Conservation (phyloP, 176 grass and related monocot species). For the Cenchrus fungigraminus region DNA sequence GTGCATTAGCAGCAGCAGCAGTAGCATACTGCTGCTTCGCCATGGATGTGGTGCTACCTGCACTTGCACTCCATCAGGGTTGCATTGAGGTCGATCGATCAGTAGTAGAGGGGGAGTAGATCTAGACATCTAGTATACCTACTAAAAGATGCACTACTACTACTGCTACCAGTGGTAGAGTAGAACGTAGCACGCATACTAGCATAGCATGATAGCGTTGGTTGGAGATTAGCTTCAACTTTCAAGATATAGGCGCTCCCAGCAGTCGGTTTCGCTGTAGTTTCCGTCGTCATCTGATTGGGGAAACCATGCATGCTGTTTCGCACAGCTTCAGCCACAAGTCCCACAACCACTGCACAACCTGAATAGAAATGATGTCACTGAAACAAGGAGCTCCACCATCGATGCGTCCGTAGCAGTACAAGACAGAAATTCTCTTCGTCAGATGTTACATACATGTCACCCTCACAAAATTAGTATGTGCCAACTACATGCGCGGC, state of each 20-base stretch:
- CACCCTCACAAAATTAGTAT: background rate
- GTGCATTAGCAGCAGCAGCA: conserved; percentile 5
- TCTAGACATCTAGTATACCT: background rate
- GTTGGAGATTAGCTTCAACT: conserved; percentile 6
- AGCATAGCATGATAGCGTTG: conserved; percentile 21
- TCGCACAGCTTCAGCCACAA: too few relatives aligned
- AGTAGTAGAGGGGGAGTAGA: background rate
- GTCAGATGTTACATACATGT: background rate
- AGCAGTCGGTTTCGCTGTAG: background rate
- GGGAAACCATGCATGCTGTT: conserved; percentile 5
- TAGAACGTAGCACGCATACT: background rate
- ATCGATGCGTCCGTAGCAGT: background rate
- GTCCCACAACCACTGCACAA: background rate
- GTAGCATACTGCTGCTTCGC: background rate
- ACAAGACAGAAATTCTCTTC: background rate
- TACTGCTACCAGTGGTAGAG: background rate
- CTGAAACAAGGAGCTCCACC: background rate
- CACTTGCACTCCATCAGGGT: background rate
- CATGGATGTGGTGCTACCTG: conserved; percentile 1
- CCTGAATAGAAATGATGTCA: background rate
- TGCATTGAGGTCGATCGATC: background rate
- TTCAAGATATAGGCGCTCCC: background rate
- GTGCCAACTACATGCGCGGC: conserved; percentile 4
- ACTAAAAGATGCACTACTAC: conserved; percentile 12
- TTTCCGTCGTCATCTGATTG: background rate